phyloP scores from a whole-genome alignment of 352 stramenopile genomes.

The Globisporangium rhizosaccharum region DNA sequence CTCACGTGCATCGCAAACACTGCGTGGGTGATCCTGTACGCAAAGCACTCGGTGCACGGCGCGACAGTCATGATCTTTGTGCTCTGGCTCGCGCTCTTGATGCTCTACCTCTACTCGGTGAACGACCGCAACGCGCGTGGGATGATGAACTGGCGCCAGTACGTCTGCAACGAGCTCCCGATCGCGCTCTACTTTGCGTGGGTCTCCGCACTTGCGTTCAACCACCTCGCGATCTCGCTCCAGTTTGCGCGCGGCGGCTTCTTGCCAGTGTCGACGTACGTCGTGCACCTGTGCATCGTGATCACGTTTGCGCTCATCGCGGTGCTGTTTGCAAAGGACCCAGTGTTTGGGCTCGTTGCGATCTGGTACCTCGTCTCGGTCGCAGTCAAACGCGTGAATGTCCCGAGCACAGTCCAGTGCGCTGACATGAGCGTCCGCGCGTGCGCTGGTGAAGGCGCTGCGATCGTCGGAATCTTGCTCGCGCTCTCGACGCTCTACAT shows the following conservation, averaged over 20 bases:
- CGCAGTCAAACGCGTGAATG: conserved; percentile 41
- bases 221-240: conserved; percentile 61
- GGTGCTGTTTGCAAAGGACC: conserved; percentile 56
- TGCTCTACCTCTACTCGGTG: conserved; percentile 77
- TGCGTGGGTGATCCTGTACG: conserved; percentile 58
- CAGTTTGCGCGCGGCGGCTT: conserved; percentile 47
- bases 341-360: conserved; percentile 48
- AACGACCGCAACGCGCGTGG: conserved; percentile 55
- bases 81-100: conserved; percentile 64
- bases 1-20: conserved; percentile 62
- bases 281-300: conserved; percentile 54
- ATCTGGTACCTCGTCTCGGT: conserved; percentile 74
- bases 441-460: conserved; percentile 53
- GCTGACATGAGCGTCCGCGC: conserved; percentile 54
- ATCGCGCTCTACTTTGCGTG: conserved; percentile 78
- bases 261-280: conserved; percentile 53
- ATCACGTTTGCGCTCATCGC: conserved; percentile 56
- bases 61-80: conserved; percentile 57
- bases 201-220: conserved; percentile 65
- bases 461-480: conserved; percentile 49
- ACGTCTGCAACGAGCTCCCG: conserved; percentile 69
- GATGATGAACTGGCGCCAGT: conserved; percentile 55
- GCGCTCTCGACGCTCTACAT: conserved; percentile 44
- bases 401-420: conserved; percentile 35
- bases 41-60: conserved; percentile 43